phyloP scores from a whole-genome alignment of 1,284 basidiomycete genomes.

The Tremellales sp. region DNA sequence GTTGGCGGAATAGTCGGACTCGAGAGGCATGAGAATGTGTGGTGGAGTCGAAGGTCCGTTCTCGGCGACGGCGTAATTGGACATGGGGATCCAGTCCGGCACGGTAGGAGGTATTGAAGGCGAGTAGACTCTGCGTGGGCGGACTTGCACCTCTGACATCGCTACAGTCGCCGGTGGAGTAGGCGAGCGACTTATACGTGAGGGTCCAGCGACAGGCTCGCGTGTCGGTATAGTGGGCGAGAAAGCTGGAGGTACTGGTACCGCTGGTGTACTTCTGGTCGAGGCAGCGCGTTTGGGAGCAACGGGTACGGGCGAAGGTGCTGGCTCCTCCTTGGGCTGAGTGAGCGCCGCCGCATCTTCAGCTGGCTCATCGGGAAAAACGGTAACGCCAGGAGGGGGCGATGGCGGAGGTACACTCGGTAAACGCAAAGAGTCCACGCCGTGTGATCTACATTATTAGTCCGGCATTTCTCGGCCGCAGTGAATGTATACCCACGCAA shows the following conservation, averaged over 20 bases:
- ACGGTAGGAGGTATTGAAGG: constrained; percentile 10
- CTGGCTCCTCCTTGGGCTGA: neutral
- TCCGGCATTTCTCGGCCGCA: neutral
- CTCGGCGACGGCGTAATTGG: constrained; percentile 34
- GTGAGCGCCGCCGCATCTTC: constrained; percentile 7
- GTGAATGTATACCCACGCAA: constrained; percentile 15
- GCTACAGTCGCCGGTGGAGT: neutral
- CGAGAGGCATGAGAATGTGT: constrained; percentile 34
- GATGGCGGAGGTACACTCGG: constrained; percentile 31
- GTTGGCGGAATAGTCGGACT: constrained; percentile 28
- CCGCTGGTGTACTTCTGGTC: neutral
- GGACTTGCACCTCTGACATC: constrained; percentile 12
- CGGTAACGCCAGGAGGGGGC: constrained; percentile 26
- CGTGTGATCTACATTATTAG: constrained; percentile 14
- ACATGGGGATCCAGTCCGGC: constrained; percentile 34
- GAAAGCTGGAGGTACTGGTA: neutral
- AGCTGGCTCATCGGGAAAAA: constrained; percentile 34
- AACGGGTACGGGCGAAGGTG: neutral
- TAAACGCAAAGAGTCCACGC: constrained; percentile 22
- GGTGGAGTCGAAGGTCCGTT: constrained; percentile 16
- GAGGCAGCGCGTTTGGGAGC: neutral
- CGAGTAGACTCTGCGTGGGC: constrained; percentile 9
- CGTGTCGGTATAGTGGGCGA: neutral
- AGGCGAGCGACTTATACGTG: neutral
- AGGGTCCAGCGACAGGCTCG: neutral